Conservation (phyloP, 106 monocot genomes). For the Chionographis japonica region DNA sequence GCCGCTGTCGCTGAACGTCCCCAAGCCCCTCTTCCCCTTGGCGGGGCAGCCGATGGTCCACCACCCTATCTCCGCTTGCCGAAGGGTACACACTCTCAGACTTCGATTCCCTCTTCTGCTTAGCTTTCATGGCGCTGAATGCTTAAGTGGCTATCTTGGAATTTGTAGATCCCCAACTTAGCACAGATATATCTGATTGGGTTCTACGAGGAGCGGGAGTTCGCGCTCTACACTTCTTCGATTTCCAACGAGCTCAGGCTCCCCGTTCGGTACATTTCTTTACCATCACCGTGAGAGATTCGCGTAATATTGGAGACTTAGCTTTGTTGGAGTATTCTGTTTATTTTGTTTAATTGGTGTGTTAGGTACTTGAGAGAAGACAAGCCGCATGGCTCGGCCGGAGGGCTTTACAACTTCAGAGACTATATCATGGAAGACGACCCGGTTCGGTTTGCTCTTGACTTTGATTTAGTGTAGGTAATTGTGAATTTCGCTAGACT, state of each 20-base stretch:
- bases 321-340: not conserved
- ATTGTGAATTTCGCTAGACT: too few relatives aligned
- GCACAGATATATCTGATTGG: slow-evolving; percentile 83
- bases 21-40: slow-evolving; percentile 83
- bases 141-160: not conserved
- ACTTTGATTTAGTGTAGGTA: too few relatives aligned
- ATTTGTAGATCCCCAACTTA: slow-evolving; percentile 80
- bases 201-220: slow-evolving; percentile 94
- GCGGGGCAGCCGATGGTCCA: slow-evolving; percentile 93
- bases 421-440: slow-evolving; percentile 90
- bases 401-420: slow-evolving; percentile 82
- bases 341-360: slow-evolving; percentile 4
- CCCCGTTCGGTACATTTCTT: slow-evolving; percentile 62
- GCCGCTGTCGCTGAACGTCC: slow-evolving; percentile 79
- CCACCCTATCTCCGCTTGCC: slow-evolving; percentile 82
- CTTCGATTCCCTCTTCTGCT: not conserved
- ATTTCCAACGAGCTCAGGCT: slow-evolving; percentile 88
- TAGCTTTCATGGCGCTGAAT: not conserved
- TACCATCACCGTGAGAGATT: too few relatives aligned
- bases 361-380: slow-evolving; percentile 89
- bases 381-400: slow-evolving; percentile 91
- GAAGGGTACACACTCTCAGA: slow-evolving; percentile 30
- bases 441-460: slow-evolving; percentile 37
- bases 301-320: too few relatives aligned
- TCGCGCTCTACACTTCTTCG: slow-evolving; percentile 82